Percentiles rank a stretch among this genome's conserved stretches.
phyloP scores from a whole-genome alignment of 2,329 filamentous ascomycete genomes.

The Huntiella bhutanensis region DNA sequence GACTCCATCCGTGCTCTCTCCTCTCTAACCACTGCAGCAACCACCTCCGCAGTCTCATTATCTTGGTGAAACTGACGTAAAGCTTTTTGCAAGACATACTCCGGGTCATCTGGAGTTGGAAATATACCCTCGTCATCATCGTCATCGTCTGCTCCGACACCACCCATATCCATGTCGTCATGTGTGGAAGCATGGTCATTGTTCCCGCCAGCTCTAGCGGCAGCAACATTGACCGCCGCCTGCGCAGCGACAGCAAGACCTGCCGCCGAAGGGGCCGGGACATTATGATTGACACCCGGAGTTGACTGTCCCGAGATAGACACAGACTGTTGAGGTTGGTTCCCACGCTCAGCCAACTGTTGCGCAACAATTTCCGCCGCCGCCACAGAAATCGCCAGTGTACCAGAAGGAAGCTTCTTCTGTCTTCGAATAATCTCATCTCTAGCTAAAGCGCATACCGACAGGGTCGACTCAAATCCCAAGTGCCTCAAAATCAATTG shows the following conservation, averaged over 20 bases:
- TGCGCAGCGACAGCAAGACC: slow-evolving; percentile 6
- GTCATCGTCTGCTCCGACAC: not conserved
- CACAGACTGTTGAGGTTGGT: too few species aligned
- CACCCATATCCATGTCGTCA: not conserved
- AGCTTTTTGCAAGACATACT: slow-evolving; percentile 39
- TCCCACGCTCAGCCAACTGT: not conserved
- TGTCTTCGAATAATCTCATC: slow-evolving; percentile 32
- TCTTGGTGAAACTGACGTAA: slow-evolving; percentile 39
- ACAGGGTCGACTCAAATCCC: slow-evolving; percentile 34
- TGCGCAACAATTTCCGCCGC: slow-evolving; percentile 14
- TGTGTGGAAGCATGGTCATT: not conserved
- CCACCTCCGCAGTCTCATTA: slow-evolving; percentile 38
- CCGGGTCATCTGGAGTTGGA: slow-evolving; percentile 30
- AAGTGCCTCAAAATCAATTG: slow-evolving; percentile 37
- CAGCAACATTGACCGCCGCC: slow-evolving; percentile 13
- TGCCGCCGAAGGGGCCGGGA: slow-evolving; percentile 2
- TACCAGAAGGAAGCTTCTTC: not conserved
- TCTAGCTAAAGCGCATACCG: slow-evolving; percentile 36
- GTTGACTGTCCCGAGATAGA: slow-evolving; percentile 1
- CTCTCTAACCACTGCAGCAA: slow-evolving; percentile 33
- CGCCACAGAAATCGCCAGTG: slow-evolving; percentile 5
- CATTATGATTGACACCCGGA: not conserved
- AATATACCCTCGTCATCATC: not conserved
- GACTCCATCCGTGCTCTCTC: slow-evolving; percentile 31
- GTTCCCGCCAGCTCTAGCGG: slow-evolving; percentile 5